Conservation (phyloP, 2,329 filamentous ascomycete species). For the Fusarium sp. region DNA sequence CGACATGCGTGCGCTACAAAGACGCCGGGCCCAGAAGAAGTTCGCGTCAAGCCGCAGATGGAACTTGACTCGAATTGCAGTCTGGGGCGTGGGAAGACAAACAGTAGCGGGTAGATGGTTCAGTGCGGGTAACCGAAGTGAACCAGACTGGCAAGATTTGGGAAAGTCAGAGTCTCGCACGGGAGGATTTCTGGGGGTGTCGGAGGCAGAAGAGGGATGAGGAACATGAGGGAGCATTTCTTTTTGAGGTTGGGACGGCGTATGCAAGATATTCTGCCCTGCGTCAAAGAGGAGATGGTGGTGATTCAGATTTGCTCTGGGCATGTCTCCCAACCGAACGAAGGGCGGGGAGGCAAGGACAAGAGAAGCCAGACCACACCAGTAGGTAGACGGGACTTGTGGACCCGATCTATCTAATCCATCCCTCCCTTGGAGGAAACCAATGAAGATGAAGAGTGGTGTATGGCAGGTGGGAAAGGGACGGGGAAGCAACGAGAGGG, state of each 20-base stretch:
- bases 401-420: constrained; percentile 36
- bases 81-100: constrained; percentile 31
- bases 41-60: constrained; percentile 19
- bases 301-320: constrained; percentile 40
- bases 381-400: constrained; percentile 34
- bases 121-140: constrained; percentile 37
- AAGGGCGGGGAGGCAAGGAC: constrained; percentile 37
- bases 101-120: constrained; percentile 36
- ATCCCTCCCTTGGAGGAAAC: constrained; percentile 37
- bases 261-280: constrained; percentile 47
- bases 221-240: constrained; percentile 46
- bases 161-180: constrained; percentile 45
- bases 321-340: constrained; percentile 24
- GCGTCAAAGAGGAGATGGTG: constrained; percentile 40
- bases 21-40: constrained; percentile 17
- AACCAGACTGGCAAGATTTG: constrained; percentile 41
- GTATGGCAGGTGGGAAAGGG: constrained; percentile 23
- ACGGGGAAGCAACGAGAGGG: constrained; percentile 27
- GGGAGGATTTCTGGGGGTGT: constrained; percentile 39
- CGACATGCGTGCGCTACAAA: constrained; percentile 13
- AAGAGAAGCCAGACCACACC: constrained; percentile 29
- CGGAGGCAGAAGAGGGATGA: constrained; percentile 39
- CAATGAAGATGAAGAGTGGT: constrained; percentile 18
- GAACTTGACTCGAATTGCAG: constrained; percentile 15
- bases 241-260: constrained; percentile 45